Conservation (phyloP, 768 basidiomycete genomes). For the Lanmaoa pseudosensibilis region DNA sequence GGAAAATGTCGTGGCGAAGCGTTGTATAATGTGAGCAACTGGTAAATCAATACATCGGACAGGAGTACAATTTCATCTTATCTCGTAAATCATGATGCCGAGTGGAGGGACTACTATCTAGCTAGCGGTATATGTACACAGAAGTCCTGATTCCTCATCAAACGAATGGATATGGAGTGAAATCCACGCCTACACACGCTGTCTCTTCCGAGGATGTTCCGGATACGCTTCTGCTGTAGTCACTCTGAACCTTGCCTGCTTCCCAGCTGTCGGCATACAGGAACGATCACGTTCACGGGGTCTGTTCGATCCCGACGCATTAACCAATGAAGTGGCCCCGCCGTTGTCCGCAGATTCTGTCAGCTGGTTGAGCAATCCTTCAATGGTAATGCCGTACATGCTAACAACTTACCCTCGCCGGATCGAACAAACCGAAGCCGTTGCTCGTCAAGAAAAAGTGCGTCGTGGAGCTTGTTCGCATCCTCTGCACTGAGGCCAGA, state of each 20-base stretch:
- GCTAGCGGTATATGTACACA: no score
- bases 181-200: not conserved
- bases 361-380: not conserved
- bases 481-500: constrained; percentile 5
- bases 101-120: not conserved
- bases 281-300: not conserved
- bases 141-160: no score
- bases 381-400: not conserved
- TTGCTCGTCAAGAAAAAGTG: not conserved
- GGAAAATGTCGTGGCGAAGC: no score
- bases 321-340: no score
- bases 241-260: not conserved
- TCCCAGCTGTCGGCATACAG: not conserved
- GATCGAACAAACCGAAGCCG: constrained; percentile 1
- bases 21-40: no score
- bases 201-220: not conserved
- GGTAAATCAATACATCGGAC: no score
- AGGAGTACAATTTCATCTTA: no score
- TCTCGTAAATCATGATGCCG: no score
- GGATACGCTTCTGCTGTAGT: not conserved
- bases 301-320: not conserved
- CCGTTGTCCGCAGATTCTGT: not conserved
- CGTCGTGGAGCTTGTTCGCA: constrained; percentile 3
- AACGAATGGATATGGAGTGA: not conserved
- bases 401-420: not conserved